phyloP scores from a whole-genome alignment of 2,329 filamentous ascomycete species.

The Cadophora malorum region DNA sequence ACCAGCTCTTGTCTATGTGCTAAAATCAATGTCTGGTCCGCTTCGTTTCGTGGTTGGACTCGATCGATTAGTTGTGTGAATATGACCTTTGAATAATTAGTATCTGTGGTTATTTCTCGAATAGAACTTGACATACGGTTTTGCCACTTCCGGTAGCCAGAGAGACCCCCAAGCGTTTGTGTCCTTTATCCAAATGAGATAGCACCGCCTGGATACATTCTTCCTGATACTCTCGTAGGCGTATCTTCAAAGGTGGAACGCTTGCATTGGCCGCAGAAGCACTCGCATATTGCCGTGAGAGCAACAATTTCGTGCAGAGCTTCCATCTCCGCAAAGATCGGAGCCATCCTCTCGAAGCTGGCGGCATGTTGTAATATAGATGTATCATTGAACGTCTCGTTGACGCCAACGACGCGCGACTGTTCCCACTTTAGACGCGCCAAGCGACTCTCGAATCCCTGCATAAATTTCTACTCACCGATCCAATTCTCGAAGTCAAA shows the following conservation, averaged over 20 bases:
- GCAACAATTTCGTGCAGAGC: slow-evolving; percentile 16
- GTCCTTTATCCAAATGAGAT: slow-evolving; percentile 69
- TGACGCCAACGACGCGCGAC: slow-evolving; percentile 8
- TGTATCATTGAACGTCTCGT: slow-evolving; percentile 9
- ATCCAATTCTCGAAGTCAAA: not conserved
- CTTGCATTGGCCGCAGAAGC: slow-evolving; percentile 19
- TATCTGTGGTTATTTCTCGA: slow-evolving; percentile 20
- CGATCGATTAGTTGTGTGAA: slow-evolving; percentile 94
- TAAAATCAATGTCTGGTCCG: slow-evolving; percentile 84
- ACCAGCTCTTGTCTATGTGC: slow-evolving; percentile 93
- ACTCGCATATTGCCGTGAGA: slow-evolving; percentile 30
- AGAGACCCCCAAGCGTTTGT: slow-evolving; percentile 83
- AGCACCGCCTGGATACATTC: slow-evolving; percentile 89
- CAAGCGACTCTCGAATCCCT: slow-evolving; percentile 26
- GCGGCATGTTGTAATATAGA: slow-evolving; percentile 39
- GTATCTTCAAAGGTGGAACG: slow-evolving; percentile 49
- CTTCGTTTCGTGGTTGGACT: slow-evolving; percentile 63
- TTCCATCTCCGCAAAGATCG: slow-evolving; percentile 30
- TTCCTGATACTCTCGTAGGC: slow-evolving; percentile 84
- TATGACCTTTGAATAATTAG: slow-evolving; percentile 68
- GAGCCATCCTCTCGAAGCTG: slow-evolving; percentile 42
- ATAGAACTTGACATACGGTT: slow-evolving; percentile 61
- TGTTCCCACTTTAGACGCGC: slow-evolving; percentile 20
- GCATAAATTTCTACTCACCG: slow-evolving; percentile 19
- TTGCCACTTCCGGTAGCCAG: slow-evolving; percentile 89